These are phyloP conservation scores for Rhizopogon rudus DNA, from an alignment of 768 basidiomycete species.

Conservation along the genomic window DNA sequence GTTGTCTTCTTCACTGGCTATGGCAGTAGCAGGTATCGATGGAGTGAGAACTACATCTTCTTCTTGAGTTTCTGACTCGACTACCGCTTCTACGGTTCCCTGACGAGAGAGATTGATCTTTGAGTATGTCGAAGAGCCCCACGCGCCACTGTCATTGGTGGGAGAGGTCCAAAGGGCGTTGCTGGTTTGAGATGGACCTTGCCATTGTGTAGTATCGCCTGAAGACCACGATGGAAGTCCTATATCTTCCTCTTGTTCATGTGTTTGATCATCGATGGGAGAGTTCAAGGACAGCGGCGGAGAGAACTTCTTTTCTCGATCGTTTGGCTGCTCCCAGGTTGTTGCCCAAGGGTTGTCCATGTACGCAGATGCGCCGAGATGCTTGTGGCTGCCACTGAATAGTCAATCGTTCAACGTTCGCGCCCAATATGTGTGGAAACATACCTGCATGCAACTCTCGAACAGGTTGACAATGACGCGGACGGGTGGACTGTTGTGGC, in stretches of 20 bases:
- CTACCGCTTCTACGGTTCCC: neutral
- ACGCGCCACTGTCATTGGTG: neutral
- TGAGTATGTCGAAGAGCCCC: conserved; percentile 12
- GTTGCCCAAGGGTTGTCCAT: conserved; percentile 82
- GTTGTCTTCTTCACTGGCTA: neutral
- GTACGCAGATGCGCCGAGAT: neutral
- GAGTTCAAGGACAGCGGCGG: conserved; percentile 3
- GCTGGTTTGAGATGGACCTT: conserved; percentile 36
- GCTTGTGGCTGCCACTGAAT: neutral
- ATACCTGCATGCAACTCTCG: neutral
- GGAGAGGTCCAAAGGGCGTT: conserved; percentile 38
- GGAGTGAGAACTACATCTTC: neutral
- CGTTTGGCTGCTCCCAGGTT: conserved; percentile 54
- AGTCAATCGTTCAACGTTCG: neutral
- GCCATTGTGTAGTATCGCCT: conserved; percentile 40
- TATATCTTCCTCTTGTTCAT: conserved; percentile 49
- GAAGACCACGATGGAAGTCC: conserved; percentile 55
- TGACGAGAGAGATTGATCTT: conserved; percentile 2
- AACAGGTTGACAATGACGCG: too few species aligned
- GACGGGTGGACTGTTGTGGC: neutral
- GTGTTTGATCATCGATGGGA: conserved; percentile 6
- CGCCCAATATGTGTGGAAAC: neutral
- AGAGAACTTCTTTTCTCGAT: conserved; percentile 10
- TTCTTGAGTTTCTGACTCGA: neutral
- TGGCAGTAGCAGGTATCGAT: neutral